phyloP scores from a whole-genome alignment of 495 filamentous ascomycete genomes.

The Penicillium fimorum region DNA sequence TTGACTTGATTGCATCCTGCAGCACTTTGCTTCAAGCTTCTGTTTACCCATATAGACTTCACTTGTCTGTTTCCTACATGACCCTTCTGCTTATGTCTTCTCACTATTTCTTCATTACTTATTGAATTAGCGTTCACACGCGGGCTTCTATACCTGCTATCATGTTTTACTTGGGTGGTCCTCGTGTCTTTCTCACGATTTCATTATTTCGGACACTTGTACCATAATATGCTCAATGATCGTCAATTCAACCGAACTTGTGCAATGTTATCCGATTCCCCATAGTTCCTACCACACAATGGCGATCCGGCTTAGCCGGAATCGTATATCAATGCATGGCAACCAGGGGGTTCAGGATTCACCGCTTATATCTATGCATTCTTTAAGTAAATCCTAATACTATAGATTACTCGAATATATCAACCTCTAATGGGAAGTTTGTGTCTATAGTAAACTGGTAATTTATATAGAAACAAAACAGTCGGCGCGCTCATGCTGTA shows the following conservation, averaged over 20 bases:
- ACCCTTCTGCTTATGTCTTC: constrained; percentile 13
- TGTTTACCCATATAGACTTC: no score
- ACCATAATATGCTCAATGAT: constrained; percentile 2
- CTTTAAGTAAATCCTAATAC: background rate
- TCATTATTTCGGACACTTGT: background rate
- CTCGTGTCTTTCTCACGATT: background rate
- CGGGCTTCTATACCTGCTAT: constrained; percentile 2
- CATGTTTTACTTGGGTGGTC: constrained; percentile 2
- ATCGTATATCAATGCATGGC: background rate
- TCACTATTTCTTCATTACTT: background rate
- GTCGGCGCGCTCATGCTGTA: background rate
- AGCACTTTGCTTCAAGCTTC: background rate
- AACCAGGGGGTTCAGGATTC: background rate
- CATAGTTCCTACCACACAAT: background rate
- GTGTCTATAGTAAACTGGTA: background rate
- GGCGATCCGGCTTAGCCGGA: constrained; percentile 3
- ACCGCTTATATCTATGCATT: background rate
- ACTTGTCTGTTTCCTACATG: constrained; percentile 8
- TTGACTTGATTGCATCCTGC: constrained; percentile 2
- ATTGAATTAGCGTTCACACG: constrained; percentile 6
- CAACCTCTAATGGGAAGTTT: background rate
- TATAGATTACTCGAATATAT: background rate
- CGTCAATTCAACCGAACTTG: background rate
- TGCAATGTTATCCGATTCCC: background rate
- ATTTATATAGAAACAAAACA: background rate